A percentile compares a stretch with the other conserved stretches of the same genome.
Evolutionary conservation across 129 eudicot species (phyloP).

Genomic region (Helianthus tuberosus): DNA sequence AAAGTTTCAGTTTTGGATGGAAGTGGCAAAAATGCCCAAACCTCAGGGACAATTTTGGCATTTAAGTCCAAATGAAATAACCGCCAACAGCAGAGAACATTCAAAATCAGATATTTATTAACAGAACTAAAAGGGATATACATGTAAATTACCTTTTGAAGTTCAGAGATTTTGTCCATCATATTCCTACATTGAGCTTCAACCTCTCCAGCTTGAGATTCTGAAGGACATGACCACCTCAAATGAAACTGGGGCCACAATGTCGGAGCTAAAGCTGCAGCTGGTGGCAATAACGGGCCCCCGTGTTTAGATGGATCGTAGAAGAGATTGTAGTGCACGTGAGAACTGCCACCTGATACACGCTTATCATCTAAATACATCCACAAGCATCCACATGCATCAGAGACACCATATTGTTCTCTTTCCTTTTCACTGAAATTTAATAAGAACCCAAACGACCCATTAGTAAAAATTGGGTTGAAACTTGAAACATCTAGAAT

Average conservation of each 20-base stretch:
- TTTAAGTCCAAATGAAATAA: background rate
- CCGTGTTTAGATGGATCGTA: constrained; percentile 73
- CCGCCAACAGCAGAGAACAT: background rate
- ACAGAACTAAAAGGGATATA: background rate
- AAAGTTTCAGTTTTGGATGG: too few relatives aligned
- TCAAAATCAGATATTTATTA: background rate
- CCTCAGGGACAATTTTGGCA: too few relatives aligned
- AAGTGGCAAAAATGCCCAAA: too few relatives aligned
- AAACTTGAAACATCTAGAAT: background rate
- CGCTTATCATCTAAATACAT: constrained; percentile 76
- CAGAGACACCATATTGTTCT: constrained; percentile 72
- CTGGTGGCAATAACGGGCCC: constrained; percentile 91
- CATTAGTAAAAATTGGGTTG: background rate
- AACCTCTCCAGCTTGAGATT: constrained; percentile 86
- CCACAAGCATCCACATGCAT: constrained; percentile 92
- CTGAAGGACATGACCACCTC: constrained; percentile 92
- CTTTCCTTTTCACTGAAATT: constrained; percentile 89
- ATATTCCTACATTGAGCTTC: constrained; percentile 81
- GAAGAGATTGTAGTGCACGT: constrained; percentile 80
- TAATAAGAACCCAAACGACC: constrained; percentile 8
- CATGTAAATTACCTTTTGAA: constrained; percentile 65
- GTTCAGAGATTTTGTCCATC: constrained; percentile 58
- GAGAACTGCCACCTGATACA: constrained; percentile 70
- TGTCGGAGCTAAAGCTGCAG: constrained; percentile 98
- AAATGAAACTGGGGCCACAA: constrained; percentile 99